Conservation (phyloP, 2,329 filamentous ascomycete species). For the Penicillium sp. region DNA sequence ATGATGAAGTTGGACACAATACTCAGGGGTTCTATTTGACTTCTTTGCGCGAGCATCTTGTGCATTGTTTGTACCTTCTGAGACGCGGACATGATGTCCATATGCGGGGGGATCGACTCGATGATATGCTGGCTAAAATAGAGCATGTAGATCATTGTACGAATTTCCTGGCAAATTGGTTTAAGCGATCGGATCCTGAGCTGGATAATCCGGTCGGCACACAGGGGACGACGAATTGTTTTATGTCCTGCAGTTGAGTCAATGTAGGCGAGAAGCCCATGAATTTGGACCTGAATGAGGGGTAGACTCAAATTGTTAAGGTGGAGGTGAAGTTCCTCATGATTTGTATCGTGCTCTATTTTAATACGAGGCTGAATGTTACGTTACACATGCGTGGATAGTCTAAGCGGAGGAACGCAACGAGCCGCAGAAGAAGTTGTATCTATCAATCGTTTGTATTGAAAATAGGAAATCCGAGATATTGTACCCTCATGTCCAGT, state of each 20-base stretch:
- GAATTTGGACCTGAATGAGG: not conserved
- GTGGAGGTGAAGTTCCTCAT: not conserved
- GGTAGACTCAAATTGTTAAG: not conserved
- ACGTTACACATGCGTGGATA: not conserved
- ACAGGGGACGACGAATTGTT: not conserved
- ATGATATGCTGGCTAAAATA: not conserved
- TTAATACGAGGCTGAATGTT: not conserved
- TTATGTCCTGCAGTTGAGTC: not conserved
- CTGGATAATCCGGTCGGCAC: not conserved
- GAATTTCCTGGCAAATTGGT: not conserved
- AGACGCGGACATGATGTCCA: not conserved
- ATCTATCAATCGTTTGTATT: not conserved
- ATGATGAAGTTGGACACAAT: conserved; percentile 1
- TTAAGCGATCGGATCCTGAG: not conserved
- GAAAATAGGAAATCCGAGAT: not conserved
- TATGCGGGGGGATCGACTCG: conserved; percentile 1
- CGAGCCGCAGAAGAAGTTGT: not conserved
- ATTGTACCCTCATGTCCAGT: not conserved
- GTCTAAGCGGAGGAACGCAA: not conserved
- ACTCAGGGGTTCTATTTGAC: conserved; percentile 1
- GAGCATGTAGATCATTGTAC: conserved; percentile 7
- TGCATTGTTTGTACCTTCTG: conserved; percentile 1
- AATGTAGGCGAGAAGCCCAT: too few species aligned
- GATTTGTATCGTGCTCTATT: not conserved
- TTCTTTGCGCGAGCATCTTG: not conserved